phyloP scores from a whole-genome alignment of 306 rosid genomes.

The Comarum palustre region DNA sequence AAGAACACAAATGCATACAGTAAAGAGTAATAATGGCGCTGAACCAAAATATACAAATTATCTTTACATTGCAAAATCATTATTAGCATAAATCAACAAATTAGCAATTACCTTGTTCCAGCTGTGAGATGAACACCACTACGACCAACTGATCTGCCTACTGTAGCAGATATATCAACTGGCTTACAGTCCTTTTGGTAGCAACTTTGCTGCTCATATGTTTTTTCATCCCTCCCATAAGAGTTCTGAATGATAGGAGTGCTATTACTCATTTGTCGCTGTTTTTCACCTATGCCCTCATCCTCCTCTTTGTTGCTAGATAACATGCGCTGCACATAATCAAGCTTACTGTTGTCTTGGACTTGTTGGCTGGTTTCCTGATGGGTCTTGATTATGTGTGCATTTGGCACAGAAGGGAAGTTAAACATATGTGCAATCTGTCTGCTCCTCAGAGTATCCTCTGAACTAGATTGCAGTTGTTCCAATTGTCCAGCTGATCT shows the following conservation, averaged over 20 bases:
- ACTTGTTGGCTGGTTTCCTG: conserved; percentile 29
- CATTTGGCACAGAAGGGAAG: conserved; percentile 23
- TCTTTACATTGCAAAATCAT: neutral
- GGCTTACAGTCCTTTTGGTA: conserved; percentile 28
- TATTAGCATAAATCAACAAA: neutral
- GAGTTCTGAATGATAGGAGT: conserved; percentile 31
- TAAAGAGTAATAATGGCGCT: conserved; percentile 1
- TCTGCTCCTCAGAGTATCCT: conserved; percentile 17
- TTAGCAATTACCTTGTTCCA: conserved; percentile 41
- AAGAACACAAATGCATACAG: neutral
- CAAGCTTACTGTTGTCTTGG: conserved; percentile 34
- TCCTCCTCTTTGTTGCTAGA: conserved; percentile 32
- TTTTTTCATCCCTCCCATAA: conserved; percentile 30
- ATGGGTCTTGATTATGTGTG: conserved; percentile 26
- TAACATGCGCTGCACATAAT: conserved; percentile 23
- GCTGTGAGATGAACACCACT: conserved; percentile 21
- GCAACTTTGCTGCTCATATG: conserved; percentile 38
- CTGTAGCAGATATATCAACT: conserved; percentile 28
- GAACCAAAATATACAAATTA: conserved; percentile 3
- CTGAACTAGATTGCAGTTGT: conserved; percentile 20
- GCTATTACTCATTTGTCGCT: conserved; percentile 30
- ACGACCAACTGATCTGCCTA: conserved; percentile 28
- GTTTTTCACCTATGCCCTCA: conserved; percentile 23
- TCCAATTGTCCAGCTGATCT: conserved; percentile 34
- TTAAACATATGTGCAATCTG: conserved; percentile 21